Percentiles rank a stretch among this genome's conserved stretches.
Conservation (phyloP, 805 yeast species). For the Wickerhamiella spandovensis region DNA sequence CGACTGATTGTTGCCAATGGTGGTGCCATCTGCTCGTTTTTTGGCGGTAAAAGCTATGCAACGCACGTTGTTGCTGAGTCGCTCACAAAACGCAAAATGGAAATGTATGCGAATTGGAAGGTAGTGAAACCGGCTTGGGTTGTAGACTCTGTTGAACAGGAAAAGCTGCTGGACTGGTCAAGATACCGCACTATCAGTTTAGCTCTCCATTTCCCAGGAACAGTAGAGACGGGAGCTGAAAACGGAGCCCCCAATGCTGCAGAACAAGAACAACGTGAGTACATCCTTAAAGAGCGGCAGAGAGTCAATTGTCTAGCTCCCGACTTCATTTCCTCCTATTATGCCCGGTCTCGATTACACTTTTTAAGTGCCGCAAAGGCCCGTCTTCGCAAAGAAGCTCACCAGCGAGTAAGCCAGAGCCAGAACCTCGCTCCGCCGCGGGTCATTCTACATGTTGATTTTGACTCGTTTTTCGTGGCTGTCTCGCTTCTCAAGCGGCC, state of each 20-base stretch:
- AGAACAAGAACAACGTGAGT: conserved; percentile 8
- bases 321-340: conserved; percentile 55
- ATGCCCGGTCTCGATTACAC: conserved; percentile 72
- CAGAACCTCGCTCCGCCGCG: conserved; percentile 1
- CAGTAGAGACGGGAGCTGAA: too few species aligned
- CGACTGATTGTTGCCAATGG: conserved; percentile 63
- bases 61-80: conserved; percentile 77
- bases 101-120: conserved; percentile 50
- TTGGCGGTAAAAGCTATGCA: conserved; percentile 56
- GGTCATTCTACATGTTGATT: conserved; percentile 67
- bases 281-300: conserved; percentile 11
- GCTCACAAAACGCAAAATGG: conserved; percentile 60
- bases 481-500: conserved; percentile 55
- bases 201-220: neutral
- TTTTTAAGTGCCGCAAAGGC: conserved; percentile 83
- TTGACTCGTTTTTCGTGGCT: conserved; percentile 87
- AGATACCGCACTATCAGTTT: conserved; percentile 39
- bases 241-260: conserved; percentile 4
- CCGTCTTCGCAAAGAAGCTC: conserved; percentile 49
- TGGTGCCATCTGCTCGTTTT: conserved; percentile 57
- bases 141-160: conserved; percentile 41
- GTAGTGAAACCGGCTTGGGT: conserved; percentile 83
- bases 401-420: conserved; percentile 20
- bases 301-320: conserved; percentile 46
- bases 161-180: conserved; percentile 52